phyloP scores from a whole-genome alignment of 177 flowering plant genomes.

The Vitis hybrid region DNA sequence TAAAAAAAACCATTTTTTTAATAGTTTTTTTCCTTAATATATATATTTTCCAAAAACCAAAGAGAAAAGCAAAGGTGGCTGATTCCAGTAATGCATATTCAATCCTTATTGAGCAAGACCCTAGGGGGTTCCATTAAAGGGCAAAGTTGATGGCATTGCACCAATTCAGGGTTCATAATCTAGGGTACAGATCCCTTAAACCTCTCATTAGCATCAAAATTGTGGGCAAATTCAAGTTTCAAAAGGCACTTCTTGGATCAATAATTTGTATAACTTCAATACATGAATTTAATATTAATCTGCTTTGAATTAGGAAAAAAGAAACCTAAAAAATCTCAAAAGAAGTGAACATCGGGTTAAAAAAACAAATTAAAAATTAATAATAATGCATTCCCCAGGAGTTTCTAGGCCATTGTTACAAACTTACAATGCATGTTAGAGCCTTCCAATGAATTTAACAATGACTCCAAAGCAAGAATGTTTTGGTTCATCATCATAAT shows the following conservation, averaged over 20 bases:
- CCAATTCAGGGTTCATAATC: neutral
- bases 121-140: no score
- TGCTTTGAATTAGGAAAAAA: neutral
- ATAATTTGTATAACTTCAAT: neutral
- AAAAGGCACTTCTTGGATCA: slow-evolving; percentile 5
- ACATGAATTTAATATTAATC: neutral
- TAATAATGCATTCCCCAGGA: no score
- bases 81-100: neutral
- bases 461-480: no score
- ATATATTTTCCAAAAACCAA: no score
- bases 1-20: no score
- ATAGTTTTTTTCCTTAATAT: no score
- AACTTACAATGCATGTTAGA: no score
- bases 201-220: neutral
- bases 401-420: no score
- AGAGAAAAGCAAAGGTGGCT: no score
- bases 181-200: slow-evolving; percentile 9
- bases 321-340: neutral
- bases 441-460: no score
- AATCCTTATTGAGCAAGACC: no score
- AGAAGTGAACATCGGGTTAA: neutral
- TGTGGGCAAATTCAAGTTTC: neutral
- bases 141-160: neutral
- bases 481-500: no score
- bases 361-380: neutral